Evolutionary conservation across 78 protist species (phyloP).

Genomic region (Pigoraptor vietnamica): DNA sequence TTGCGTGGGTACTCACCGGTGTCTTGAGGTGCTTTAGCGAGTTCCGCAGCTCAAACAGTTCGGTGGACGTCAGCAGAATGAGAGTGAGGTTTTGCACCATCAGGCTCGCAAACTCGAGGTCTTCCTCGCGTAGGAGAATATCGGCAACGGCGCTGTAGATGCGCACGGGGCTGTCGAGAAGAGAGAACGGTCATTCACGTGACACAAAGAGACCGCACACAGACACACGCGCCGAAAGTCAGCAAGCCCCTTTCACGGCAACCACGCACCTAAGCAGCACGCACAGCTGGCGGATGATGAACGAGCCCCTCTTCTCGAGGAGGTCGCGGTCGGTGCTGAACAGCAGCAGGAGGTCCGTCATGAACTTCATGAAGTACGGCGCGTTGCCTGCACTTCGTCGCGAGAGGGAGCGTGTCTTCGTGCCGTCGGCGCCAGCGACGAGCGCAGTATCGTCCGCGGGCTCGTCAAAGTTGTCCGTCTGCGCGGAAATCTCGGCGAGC

Average conservation of each 20-base stretch:
- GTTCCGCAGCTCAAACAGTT: slow-evolving; percentile 50
- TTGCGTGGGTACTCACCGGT: neutral
- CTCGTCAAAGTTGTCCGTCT: neutral
- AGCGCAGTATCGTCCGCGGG: neutral
- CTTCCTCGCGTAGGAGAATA: slow-evolving; percentile 11
- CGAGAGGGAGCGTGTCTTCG: neutral
- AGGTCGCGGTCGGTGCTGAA: neutral
- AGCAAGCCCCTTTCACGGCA: neutral
- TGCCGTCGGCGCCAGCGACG: neutral
- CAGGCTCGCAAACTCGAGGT: slow-evolving; percentile 61
- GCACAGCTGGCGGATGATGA: slow-evolving; percentile 53
- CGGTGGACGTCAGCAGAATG: slow-evolving; percentile 73
- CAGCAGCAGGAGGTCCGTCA: slow-evolving; percentile 17
- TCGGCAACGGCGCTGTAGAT: slow-evolving; percentile 35
- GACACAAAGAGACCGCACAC: slow-evolving; percentile 12
- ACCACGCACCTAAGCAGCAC: too few species aligned
- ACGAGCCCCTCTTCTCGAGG: slow-evolving; percentile 36
- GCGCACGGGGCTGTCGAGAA: slow-evolving; percentile 20
- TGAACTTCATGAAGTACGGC: slow-evolving; percentile 28
- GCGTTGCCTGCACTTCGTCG: neutral
- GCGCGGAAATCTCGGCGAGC: slow-evolving; percentile 46
- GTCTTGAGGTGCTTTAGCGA: slow-evolving; percentile 2
- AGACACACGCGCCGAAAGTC: too few species aligned
- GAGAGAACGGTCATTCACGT: too few species aligned
- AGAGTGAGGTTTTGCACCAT: slow-evolving; percentile 76